Base-by-base conservation (phyloP, 1,139 yeast species). In the Pneumocystis oryctolagi region DNA sequence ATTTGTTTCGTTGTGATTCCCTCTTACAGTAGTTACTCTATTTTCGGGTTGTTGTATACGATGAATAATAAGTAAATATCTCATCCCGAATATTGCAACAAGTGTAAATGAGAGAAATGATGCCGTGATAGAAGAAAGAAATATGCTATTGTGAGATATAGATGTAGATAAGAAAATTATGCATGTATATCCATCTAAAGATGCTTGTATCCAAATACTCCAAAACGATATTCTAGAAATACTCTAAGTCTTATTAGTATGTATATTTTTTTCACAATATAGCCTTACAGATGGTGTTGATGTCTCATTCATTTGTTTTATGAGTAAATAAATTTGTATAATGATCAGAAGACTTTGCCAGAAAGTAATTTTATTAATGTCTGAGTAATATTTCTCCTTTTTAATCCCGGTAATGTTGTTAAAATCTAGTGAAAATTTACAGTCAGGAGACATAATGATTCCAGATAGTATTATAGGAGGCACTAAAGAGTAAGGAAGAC, bases 21-120 rank as follows among this genome's bases (percentile, higher is more conserved):
- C 25, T 47, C 25, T 31, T 20, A 25, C 12, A 12, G 31, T 28
- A 47, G 55, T 47, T 47, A 28, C 12, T 16, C 64, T 61, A 9
- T 40, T 60, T 53, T 90, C 97, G 69, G 86, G 85, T 14, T 82
- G 76, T 72, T 90, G 97, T 0, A 89, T 81, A 18, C 84, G 79
- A 68, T 82, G 81, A 1, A 89, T 85, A 63, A 82, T 78, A 40
- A 84, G 81, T 78, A 87, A 78, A 72, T 85, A 88, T 64, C 92
- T 79, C 75, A 86, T 79, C 69, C 88, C 96, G 75, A 89, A 87
- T 25, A 87, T 78, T 16, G 86, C 82, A 53, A 90, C 84, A 68
- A 87, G 76, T 3, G 86, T 81, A 68, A 87, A 84, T 1, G 87
- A 79, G 12, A 86, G 72, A 64, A 89, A 84, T 1, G 94, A 84